phyloP scores from a whole-genome alignment of 2,329 filamentous ascomycete species.

The Aspergillus aculeatus region DNA sequence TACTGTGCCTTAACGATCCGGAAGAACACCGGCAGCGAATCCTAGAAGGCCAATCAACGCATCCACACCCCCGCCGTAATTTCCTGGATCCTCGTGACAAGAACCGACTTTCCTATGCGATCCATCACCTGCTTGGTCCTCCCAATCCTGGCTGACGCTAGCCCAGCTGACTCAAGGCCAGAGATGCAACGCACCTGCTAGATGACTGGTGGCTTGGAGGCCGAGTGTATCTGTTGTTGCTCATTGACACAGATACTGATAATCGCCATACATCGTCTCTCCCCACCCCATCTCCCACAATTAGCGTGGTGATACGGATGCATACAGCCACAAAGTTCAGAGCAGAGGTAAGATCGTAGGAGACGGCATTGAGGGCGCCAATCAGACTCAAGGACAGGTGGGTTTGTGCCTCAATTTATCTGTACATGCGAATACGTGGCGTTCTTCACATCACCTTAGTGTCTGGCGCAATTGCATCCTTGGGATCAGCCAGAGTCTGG shows the following conservation, averaged over 20 bases:
- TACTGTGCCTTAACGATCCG: not conserved
- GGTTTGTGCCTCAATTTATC: not conserved
- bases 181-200: constrained; percentile 5
- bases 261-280: not conserved
- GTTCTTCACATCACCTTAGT: constrained; percentile 17
- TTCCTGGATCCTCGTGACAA: constrained; percentile 13
- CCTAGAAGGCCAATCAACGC: constrained; percentile 13
- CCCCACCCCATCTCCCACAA: not conserved
- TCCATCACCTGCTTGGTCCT: not conserved
- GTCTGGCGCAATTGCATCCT: constrained; percentile 12
- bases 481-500: constrained; percentile 9
- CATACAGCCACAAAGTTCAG: constrained; percentile 9
- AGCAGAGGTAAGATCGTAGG: constrained; percentile 6
- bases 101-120: not conserved
- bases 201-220: constrained; percentile 1
- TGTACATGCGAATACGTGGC: not conserved
- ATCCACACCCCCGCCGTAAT: constrained; percentile 13
- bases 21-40: constrained; percentile 1
- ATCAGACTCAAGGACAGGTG: constrained; percentile 8
- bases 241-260: not conserved
- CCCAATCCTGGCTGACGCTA: not conserved
- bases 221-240: not conserved
- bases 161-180: not conserved
- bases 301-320: constrained; percentile 14
- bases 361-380: constrained; percentile 2